phyloP scores from a whole-genome alignment of 805 yeast genomes.

The Tetrapisispora nanseiensis region DNA sequence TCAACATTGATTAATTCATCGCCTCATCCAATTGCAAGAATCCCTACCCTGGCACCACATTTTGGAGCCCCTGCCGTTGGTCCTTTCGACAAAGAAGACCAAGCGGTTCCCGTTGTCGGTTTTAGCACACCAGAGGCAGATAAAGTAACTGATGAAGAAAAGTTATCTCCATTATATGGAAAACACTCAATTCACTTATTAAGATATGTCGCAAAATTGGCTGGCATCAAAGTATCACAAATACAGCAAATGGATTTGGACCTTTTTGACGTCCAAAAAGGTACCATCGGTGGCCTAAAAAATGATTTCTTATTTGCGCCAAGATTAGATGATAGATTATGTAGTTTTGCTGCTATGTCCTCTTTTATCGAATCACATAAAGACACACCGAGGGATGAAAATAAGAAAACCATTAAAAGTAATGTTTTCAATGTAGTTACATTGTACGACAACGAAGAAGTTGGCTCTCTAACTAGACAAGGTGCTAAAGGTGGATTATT shows the following conservation, averaged over 20 bases:
- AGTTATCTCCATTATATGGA: constrained; percentile 53
- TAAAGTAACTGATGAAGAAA: constrained; percentile 49
- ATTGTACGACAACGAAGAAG: constrained; percentile 71
- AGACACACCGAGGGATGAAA: constrained; percentile 29
- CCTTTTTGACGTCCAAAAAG: constrained; percentile 72
- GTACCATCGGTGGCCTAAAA: constrained; percentile 66
- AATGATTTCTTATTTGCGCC: constrained; percentile 74
- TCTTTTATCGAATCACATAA: constrained; percentile 41
- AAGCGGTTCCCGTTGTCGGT: constrained; percentile 72
- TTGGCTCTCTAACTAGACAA: constrained; percentile 70
- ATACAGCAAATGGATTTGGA: constrained; percentile 67
- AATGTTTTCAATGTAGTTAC: constrained; percentile 55
- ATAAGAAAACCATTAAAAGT: no score
- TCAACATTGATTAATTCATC: constrained; percentile 45
- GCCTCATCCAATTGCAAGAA: constrained; percentile 65
- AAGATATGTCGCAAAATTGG: constrained; percentile 56
- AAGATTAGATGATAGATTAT: constrained; percentile 75
- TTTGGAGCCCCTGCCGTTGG: constrained; percentile 62
- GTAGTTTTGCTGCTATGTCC: constrained; percentile 62
- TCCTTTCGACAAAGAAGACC: constrained; percentile 69
- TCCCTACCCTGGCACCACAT: constrained; percentile 82
- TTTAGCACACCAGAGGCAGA: constrained; percentile 32
- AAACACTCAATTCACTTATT: constrained; percentile 59
- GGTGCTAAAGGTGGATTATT: constrained; percentile 75
- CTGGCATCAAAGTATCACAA: constrained; percentile 49